phyloP scores from a whole-genome alignment of 768 basidiomycete genomes.

The Mycena venus region DNA sequence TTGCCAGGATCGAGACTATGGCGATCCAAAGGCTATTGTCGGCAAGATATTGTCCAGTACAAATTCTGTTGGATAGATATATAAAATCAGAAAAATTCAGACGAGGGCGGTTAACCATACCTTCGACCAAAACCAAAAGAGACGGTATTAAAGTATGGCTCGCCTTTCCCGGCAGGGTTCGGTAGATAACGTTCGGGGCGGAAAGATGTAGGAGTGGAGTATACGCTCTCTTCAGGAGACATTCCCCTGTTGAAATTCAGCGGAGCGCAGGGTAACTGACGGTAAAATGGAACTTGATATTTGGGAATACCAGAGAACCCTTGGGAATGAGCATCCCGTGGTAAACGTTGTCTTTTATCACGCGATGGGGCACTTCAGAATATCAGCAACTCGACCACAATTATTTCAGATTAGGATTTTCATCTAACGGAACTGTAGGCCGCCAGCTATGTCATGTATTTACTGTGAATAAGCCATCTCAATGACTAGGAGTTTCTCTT shows the following conservation, averaged over 20 bases:
- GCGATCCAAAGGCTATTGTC: too few species aligned
- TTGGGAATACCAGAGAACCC: too few species aligned
- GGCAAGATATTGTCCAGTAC: conserved; percentile 64
- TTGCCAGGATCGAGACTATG: too few species aligned
- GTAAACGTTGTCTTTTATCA: conserved; percentile 50
- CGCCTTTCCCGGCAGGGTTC: not conserved
- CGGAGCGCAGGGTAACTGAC: too few species aligned
- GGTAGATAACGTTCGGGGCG: conserved; percentile 41
- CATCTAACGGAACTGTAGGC: not conserved
- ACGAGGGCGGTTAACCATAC: too few species aligned
- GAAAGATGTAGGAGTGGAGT: conserved; percentile 44
- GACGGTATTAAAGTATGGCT: conserved; percentile 6
- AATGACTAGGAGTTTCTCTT: not conserved
- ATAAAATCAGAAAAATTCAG: too few species aligned
- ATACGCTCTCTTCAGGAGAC: conserved; percentile 40
- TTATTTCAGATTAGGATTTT: not conserved
- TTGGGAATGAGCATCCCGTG: conserved; percentile 51
- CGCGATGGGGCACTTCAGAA: conserved; percentile 45
- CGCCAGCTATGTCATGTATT: too few species aligned
- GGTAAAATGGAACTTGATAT: conserved; percentile 31
- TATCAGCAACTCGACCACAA: not conserved
- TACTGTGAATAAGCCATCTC: not conserved
- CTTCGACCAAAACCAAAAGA: conserved; percentile 26
- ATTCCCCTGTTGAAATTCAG: conserved; percentile 35
- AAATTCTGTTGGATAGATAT: conserved; percentile 47